Conservation (phyloP, 768 basidiomycete genomes). For the Tulasnella sp. region DNA sequence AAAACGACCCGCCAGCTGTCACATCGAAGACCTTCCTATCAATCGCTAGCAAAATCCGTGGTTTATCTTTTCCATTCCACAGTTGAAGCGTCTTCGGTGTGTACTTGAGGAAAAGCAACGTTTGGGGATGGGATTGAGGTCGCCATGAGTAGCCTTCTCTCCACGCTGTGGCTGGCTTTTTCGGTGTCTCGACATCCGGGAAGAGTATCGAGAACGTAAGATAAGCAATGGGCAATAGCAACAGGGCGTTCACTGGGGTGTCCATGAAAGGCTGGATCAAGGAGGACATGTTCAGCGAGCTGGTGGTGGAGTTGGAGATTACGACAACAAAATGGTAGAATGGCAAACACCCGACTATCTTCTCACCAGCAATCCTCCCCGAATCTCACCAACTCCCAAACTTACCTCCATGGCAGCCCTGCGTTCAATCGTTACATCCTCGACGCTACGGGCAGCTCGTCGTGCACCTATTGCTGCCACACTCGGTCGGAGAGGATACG, state of each 20-base stretch:
- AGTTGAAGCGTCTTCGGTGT: conserved; percentile 65
- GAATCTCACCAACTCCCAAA: too few relatives aligned
- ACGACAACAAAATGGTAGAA: not conserved
- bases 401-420: conserved; percentile 35
- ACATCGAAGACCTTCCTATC: conserved; percentile 89
- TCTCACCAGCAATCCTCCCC: too few relatives aligned
- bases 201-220: conserved; percentile 63
- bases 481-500: conserved; percentile 72
- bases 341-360: not conserved
- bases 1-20: conserved; percentile 78
- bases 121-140: conserved; percentile 71
- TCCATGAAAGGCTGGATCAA: conserved; percentile 31
- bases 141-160: conserved; percentile 85
- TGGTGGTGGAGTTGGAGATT: not conserved
- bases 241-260: conserved; percentile 70
- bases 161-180: conserved; percentile 24
- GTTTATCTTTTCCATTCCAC: conserved; percentile 53
- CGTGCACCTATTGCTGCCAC: conserved; percentile 22
- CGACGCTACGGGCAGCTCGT: conserved; percentile 12
- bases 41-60: conserved; percentile 78
- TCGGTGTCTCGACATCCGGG: conserved; percentile 36
- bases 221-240: conserved; percentile 70
- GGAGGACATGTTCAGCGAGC: conserved; percentile 2
- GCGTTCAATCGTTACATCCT: conserved; percentile 16
- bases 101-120: conserved; percentile 64